A percentile compares a stretch with the other conserved stretches of the same genome.
Conservation (phyloP, 139 green algal species). For the Limnomonas spitsbergensis region DNA sequence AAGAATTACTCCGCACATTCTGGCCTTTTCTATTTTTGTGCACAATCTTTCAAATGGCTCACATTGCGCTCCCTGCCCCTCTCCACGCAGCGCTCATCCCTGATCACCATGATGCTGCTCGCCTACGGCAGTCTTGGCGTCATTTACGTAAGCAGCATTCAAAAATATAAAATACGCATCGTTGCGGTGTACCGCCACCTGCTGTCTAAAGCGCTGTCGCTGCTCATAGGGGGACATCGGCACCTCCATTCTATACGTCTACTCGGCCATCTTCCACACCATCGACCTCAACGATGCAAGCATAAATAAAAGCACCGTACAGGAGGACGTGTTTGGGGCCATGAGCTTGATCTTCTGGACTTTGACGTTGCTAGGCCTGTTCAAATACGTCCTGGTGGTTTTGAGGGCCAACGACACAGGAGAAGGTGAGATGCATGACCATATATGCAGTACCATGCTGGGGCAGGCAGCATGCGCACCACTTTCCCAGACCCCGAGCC, state of each 20-base stretch:
- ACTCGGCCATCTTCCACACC: not conserved
- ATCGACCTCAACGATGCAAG: not conserved
- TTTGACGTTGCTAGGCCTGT: conserved; percentile 51
- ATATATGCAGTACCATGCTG: too few species aligned
- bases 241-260: not conserved
- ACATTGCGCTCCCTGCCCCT: too few species aligned
- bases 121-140: conserved; percentile 13
- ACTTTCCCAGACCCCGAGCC: too few species aligned
- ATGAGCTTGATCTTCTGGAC: conserved; percentile 65
- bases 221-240: conserved; percentile 13
- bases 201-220: too few species aligned
- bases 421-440: conserved; percentile 52
- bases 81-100: too few species aligned
- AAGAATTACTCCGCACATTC: too few species aligned
- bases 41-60: too few species aligned
- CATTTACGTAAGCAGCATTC: too few species aligned
- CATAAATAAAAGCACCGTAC: not conserved
- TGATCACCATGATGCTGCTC: not conserved
- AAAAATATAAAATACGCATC: too few species aligned
- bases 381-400: conserved; percentile 66
- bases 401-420: conserved; percentile 65
- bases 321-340: conserved; percentile 48
- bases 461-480: too few species aligned
- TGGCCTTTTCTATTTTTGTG: too few species aligned
- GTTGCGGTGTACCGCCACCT: too few species aligned